These are phyloP conservation scores for Rutstroemia sp. DNA, from an alignment of 2,329 filamentous ascomycete species.

Conservation along the genomic window DNA sequence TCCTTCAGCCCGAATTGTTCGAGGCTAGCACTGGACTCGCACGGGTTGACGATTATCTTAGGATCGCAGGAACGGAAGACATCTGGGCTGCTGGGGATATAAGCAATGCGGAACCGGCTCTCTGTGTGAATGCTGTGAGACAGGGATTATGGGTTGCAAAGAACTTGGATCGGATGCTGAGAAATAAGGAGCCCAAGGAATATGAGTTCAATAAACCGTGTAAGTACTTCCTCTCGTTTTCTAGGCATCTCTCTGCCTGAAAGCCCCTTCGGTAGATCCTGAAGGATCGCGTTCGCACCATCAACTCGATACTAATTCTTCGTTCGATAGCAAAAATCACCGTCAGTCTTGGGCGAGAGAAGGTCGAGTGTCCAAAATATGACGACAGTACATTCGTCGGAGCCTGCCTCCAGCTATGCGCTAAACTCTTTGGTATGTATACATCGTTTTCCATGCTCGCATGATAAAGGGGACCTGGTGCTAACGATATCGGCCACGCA, in stretches of 20 bases:
- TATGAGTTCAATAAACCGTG: constrained; percentile 20
- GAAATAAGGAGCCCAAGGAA: constrained; percentile 14
- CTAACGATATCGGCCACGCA: too few species aligned
- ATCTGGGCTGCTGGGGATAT: constrained; percentile 26
- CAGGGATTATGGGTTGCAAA: constrained; percentile 19
- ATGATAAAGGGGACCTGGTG: too few species aligned
- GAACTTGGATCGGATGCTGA: constrained; percentile 23
- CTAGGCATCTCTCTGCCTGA: neutral
- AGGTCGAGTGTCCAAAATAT: too few species aligned
- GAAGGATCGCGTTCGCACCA: too few species aligned
- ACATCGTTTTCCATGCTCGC: too few species aligned
- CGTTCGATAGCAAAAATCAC: too few species aligned
- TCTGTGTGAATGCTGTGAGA: constrained; percentile 18
- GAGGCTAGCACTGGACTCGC: constrained; percentile 37
- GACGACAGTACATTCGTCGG: too few species aligned
- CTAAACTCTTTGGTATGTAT: too few species aligned
- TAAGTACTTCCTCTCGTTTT: constrained; percentile 4
- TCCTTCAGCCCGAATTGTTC: constrained; percentile 39
- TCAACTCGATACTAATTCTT: too few species aligned
- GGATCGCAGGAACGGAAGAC: constrained; percentile 35
- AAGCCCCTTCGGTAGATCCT: too few species aligned
- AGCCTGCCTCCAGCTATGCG: too few species aligned
- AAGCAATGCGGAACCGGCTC: constrained; percentile 17
- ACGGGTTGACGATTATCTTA: constrained; percentile 43
- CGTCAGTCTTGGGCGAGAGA: too few species aligned